Evolutionary conservation across 495 filamentous ascomycete genomes (phyloP).

Genomic region (Hypoxylon lienhwacheense): DNA sequence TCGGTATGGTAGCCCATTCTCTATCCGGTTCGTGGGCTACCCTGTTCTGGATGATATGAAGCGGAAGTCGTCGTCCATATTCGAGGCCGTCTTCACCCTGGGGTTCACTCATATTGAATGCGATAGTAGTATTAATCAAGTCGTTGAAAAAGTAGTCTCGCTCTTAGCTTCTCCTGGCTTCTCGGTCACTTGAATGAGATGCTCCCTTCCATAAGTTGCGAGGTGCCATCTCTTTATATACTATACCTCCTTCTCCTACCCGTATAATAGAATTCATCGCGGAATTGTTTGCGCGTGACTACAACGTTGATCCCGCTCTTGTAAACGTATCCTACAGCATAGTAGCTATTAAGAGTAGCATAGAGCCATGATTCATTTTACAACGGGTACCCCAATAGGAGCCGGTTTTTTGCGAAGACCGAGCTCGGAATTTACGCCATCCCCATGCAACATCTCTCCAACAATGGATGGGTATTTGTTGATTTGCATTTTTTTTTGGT

Average conservation of each 20-base stretch:
- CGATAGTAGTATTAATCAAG: not conserved
- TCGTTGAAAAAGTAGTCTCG: not conserved
- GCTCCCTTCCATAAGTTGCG: not conserved
- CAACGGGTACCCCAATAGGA: too few species aligned
- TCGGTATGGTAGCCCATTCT: slow-evolving; percentile 43
- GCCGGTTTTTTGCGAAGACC: too few species aligned
- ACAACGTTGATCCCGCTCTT: too few species aligned
- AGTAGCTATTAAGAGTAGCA: too few species aligned
- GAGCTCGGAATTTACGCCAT: too few species aligned
- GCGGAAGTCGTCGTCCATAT: slow-evolving; percentile 39
- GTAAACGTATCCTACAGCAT: too few species aligned
- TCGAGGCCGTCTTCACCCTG: not conserved
- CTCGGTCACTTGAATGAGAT: not conserved
- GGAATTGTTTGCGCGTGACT: too few species aligned
- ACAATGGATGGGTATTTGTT: too few species aligned
- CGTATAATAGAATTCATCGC: not conserved
- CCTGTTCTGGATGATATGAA: slow-evolving; percentile 51
- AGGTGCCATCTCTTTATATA: not conserved
- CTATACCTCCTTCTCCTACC: not conserved
- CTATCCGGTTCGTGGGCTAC: slow-evolving; percentile 42
- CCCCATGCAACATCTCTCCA: too few species aligned
- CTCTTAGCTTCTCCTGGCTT: not conserved
- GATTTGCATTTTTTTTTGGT: too few species aligned
- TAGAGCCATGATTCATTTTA: too few species aligned
- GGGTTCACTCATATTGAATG: slow-evolving; percentile 3